Conservation (phyloP, 2,329 filamentous ascomycete species). For the Coleophoma cylindrospora region DNA sequence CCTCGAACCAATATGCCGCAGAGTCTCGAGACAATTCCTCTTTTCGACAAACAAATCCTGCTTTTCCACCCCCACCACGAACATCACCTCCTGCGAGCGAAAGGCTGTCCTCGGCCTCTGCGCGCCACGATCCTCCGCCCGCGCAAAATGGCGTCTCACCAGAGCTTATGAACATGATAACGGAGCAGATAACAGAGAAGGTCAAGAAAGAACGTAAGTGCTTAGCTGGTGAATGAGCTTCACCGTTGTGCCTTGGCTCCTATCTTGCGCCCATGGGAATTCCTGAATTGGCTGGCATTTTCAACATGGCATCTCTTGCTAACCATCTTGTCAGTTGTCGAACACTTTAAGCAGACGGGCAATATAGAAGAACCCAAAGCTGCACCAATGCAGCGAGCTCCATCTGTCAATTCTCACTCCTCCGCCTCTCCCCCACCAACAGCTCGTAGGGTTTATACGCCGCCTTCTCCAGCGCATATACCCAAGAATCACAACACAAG, state of each 20-base stretch:
- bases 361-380: constrained; percentile 21
- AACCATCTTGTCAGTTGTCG: constrained; percentile 17
- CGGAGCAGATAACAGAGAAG: constrained; percentile 31
- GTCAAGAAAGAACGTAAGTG: constrained; percentile 48
- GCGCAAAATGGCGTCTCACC: constrained; percentile 44
- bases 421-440: constrained; percentile 38
- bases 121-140: constrained; percentile 7
- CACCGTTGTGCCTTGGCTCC: constrained; percentile 6
- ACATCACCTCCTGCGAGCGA: constrained; percentile 12
- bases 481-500: constrained; percentile 23
- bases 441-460: constrained; percentile 41
- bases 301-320: constrained; percentile 3
- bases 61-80: constrained; percentile 12
- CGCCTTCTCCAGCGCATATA: constrained; percentile 42
- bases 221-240: constrained; percentile 5
- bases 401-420: constrained; percentile 35
- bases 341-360: constrained; percentile 28
- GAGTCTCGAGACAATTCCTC: constrained; percentile 19
- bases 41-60: constrained; percentile 7
- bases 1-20: constrained; percentile 12
- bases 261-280: constrained; percentile 7
- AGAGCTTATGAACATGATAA: constrained; percentile 56
- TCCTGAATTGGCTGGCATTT: not conserved
- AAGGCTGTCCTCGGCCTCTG: constrained; percentile 13
- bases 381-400: constrained; percentile 30